Evolutionary conservation across 192 early-diverging fungal species (phyloP).

Genomic region (Endogone sp.): DNA sequence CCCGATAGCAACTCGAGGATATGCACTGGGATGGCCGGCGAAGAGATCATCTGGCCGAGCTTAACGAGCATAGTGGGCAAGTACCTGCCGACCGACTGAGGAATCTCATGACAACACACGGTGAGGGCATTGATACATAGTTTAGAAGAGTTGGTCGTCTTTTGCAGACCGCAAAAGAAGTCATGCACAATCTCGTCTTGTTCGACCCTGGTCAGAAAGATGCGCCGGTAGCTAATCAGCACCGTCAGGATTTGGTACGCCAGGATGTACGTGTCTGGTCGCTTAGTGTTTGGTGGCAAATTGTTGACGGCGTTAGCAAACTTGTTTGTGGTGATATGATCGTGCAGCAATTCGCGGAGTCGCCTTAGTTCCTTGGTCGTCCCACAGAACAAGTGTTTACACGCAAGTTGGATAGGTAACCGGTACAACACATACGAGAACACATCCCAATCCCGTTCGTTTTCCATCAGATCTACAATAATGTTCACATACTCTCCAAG

Average conservation of each 20-base stretch:
- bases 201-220: conserved; percentile 55
- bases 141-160: conserved; percentile 65
- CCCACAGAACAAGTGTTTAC: conserved; percentile 68
- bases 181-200: conserved; percentile 69
- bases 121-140: conserved; percentile 80
- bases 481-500: conserved; percentile 54
- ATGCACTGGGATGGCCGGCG: conserved; percentile 70
- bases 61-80: conserved; percentile 64
- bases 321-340: conserved; percentile 44
- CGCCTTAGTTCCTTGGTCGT: conserved; percentile 46
- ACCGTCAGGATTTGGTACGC: conserved; percentile 59
- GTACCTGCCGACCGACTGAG: conserved; percentile 68
- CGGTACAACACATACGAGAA: conserved; percentile 64
- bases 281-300: conserved; percentile 53
- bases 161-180: conserved; percentile 71
- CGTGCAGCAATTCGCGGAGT: conserved; percentile 50
- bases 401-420: conserved; percentile 66
- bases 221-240: conserved; percentile 63
- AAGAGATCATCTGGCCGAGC: conserved; percentile 82
- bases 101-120: conserved; percentile 78
- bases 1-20: conserved; percentile 92
- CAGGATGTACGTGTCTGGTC: conserved; percentile 62
- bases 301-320: conserved; percentile 52
- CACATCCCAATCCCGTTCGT: conserved; percentile 69
- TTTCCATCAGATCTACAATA: conserved; percentile 55